Base-by-base conservation (phyloP, 805 yeast species). In the Scheffersomyces stipitis region DNA sequence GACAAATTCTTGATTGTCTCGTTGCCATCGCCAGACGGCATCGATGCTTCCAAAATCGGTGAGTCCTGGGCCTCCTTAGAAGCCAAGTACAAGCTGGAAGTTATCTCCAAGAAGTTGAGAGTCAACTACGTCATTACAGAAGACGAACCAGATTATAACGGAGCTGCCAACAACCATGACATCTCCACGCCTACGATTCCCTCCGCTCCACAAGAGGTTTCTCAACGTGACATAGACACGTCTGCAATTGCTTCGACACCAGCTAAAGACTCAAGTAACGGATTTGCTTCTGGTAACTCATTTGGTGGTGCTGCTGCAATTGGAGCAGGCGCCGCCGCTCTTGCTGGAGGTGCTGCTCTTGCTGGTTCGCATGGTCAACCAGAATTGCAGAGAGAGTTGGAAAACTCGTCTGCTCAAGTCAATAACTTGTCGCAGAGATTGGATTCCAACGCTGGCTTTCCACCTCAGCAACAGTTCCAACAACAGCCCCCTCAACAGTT, bases 1-100 rank as follows among this genome's bases (percentile, higher is more conserved):
- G 98, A 93, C 66, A 93, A 93, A 69, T 93, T 93, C 62, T 78
- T 91, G 54, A 81, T 93, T 42, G 90, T 90, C 49, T 79, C 95
- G 18, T 74, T 89, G 47, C 95, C 96, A 32, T 78, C 88, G 42
- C 80, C 84, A 13, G 76, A 72, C 38, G 60, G 77, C 43, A 75
- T 75, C 43, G 80, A 78, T 35, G 68, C 75, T 29, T 54, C 74
- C 18, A 70, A 61, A 49, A 83, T 86, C 34, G 76, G 86, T 33
- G 83, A 81, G 33, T 64, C 76, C 51, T 89, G 96, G 96, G 55
- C 83, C n/a, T 67, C 74, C 37, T 73, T 88, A 57, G 90, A 83
- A 58, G 58, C 75, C 24, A 74, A 73, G 57, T 71, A 69, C 61
- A 76, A 79, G 56, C 59, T 69, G 20, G 73, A 73, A 46, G 71